A percentile compares a stretch with the other conserved stretches of the same genome.
Evolutionary conservation across 1,139 yeast genomes (phyloP).

Genomic region (Candida gigantensis): DNA sequence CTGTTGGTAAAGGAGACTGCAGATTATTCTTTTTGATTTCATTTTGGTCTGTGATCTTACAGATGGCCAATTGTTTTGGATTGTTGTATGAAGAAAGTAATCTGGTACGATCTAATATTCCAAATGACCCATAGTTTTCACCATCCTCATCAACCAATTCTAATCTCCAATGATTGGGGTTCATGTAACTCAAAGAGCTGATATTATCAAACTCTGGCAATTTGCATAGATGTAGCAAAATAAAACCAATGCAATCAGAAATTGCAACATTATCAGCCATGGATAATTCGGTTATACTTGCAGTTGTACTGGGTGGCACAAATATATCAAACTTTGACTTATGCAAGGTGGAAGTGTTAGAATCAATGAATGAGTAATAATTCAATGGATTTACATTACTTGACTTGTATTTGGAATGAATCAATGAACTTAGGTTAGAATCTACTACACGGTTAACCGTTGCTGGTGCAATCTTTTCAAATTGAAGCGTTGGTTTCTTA

Average conservation of each 20-base stretch:
- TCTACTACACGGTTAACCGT: conserved; percentile 7
- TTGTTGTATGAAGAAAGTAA: conserved; percentile 55
- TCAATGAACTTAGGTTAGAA: conserved; percentile 44
- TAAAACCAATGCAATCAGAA: conserved; percentile 65
- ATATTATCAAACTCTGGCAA: conserved; percentile 21
- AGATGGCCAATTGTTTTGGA: conserved; percentile 66
- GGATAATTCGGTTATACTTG: conserved; percentile 32
- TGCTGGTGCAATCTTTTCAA: conserved; percentile 26
- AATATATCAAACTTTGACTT: conserved; percentile 35
- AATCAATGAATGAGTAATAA: conserved; percentile 52
- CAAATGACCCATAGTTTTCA: conserved; percentile 75
- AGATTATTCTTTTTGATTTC: conserved; percentile 39
- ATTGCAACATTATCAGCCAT: conserved; percentile 51
- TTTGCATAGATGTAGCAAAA: conserved; percentile 39
- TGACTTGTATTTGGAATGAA: conserved; percentile 36
- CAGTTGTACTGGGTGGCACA: conserved; percentile 36
- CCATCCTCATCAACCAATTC: conserved; percentile 80
- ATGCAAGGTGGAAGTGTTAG: conserved; percentile 26
- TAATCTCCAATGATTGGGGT: conserved; percentile 69
- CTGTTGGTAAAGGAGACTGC: conserved; percentile 56
- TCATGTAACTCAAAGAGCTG: conserved; percentile 21
- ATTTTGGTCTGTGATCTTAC: conserved; percentile 39
- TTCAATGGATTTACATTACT: conserved; percentile 51
- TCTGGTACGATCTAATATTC: conserved; percentile 61
- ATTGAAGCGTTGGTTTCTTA: conserved; percentile 18